phyloP scores from a whole-genome alignment of 768 basidiomycete genomes.

The Amanita phalloides region DNA sequence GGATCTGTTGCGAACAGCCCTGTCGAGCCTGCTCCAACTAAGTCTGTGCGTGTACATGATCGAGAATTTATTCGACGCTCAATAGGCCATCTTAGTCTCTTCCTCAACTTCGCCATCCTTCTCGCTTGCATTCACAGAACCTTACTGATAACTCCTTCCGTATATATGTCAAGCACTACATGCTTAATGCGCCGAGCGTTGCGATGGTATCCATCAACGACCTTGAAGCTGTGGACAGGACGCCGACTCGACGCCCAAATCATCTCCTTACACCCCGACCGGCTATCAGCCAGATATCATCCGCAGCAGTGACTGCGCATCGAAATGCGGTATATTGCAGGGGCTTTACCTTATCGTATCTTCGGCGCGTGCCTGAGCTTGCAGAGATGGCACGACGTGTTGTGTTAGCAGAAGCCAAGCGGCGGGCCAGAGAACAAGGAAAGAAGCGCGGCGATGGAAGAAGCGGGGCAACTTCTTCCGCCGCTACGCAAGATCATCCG shows the following conservation, averaged over 20 bases:
- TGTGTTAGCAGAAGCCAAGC: conserved; percentile 47
- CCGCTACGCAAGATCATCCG: conserved; percentile 5
- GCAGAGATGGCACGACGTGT: conserved; percentile 53
- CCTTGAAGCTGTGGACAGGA: conserved; percentile 7
- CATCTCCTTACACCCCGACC: not conserved
- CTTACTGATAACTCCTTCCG: conserved; percentile 65
- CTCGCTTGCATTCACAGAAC: conserved; percentile 52
- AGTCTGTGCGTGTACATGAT: conserved; percentile 5
- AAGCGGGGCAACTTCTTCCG: conserved; percentile 3
- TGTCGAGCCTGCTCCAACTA: conserved; percentile 11
- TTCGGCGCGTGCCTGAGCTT: conserved; percentile 70
- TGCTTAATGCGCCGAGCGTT: conserved; percentile 42
- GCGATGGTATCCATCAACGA: conserved; percentile 9
- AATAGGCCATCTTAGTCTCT: conserved; percentile 8
- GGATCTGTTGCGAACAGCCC: conserved; percentile 19
- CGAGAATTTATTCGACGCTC: not conserved
- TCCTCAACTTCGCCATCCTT: conserved; percentile 60
- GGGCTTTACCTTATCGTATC: conserved; percentile 65
- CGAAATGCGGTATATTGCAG: conserved; percentile 8
- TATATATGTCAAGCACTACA: conserved; percentile 70
- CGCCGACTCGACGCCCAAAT: conserved; percentile 13
- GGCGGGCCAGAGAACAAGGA: conserved; percentile 38
- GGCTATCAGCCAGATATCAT: conserved; percentile 3
- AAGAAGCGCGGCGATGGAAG: conserved; percentile 28
- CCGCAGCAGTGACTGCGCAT: conserved; percentile 15